Base-by-base conservation (phyloP, 768 basidiomycete genomes). In the Naganishia randhawae region DNA sequence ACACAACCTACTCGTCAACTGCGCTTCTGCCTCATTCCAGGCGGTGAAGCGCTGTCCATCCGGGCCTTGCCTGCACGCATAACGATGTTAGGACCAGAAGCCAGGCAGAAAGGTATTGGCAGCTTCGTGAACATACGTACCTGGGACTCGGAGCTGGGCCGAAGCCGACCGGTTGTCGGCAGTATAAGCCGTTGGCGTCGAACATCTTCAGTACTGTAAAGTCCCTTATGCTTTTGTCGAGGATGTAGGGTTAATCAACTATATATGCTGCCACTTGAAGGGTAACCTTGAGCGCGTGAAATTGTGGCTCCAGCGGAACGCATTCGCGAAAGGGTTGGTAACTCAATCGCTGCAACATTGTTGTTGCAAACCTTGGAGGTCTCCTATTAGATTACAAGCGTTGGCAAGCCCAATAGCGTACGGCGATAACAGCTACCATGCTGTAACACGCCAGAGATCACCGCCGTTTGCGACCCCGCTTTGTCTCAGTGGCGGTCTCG, bases 141-240 rank as follows among this genome's bases (percentile, higher is more conserved):
- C 57, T 50, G 16, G 61, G 67, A 31, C 33, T 31, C 7, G 67
- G 50, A 29, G 61, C 45, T 22, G 67, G 67, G 17, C 67, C 67
- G 41, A 68, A 68, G 6, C 61, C 67, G 16, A 68, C 35, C 13
- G 67, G 67, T 11, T 57, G 53, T 11, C 66, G 66, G 45, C 61
- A 37, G 33, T 48, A 48, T 48, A 22, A n/a, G 11, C n/a, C 25
- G 45, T 17, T 48, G 45, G 19, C 45, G 1, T 48, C 19, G 25
- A 48, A 48, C 45, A 48, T 48, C 3, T 3, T 22, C 3, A n/a
- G 45, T n/a, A 17, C 42, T 7, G n/a, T n/a, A n/a, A n/a, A n/a
- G n/a, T n/a, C n/a, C n/a, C n/a, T n/a, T n/a, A n/a, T n/a, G n/a
- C n/a, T n/a, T n/a, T n/a, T n/a, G n/a, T n/a, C n/a, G n/a, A n/a